Evolutionary conservation across 2,329 filamentous ascomycete genomes (phyloP).

Genomic region (Trichophyton schoenleinii): DNA sequence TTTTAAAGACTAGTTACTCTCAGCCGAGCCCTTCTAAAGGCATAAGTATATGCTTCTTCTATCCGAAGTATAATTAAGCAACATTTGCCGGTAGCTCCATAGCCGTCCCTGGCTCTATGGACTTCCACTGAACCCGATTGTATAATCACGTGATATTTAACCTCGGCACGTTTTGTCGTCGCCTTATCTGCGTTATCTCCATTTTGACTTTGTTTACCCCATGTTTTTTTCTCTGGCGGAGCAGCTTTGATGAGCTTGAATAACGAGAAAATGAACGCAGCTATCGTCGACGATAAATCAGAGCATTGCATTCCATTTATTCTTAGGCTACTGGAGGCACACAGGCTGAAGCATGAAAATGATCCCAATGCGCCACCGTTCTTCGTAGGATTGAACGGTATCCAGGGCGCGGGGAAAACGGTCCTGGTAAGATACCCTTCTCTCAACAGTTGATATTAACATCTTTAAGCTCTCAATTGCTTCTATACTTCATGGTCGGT

Average conservation of each 20-base stretch:
- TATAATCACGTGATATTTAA: not conserved
- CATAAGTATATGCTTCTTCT: too few species aligned
- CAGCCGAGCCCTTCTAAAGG: too few species aligned
- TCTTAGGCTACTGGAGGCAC: slow-evolving; percentile 44
- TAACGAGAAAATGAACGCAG: slow-evolving; percentile 16
- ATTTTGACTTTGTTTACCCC: not conserved
- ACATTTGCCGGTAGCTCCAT: too few species aligned
- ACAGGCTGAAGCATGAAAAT: slow-evolving; percentile 33
- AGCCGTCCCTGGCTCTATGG: not conserved
- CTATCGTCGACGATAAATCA: slow-evolving; percentile 64
- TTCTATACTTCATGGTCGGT: not conserved
- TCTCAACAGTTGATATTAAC: not conserved
- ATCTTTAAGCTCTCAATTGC: not conserved
- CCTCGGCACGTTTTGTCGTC: not conserved
- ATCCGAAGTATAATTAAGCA: too few species aligned
- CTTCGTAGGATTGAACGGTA: slow-evolving; percentile 77
- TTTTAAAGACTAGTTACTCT: too few species aligned
- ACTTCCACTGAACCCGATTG: too few species aligned
- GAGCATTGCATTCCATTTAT: slow-evolving; percentile 68
- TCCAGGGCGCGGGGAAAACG: slow-evolving; percentile 88
- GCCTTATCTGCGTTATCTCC: not conserved
- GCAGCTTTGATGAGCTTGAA: not conserved
- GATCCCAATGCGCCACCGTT: slow-evolving; percentile 48
- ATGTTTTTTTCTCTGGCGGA: not conserved
- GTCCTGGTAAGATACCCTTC: slow-evolving; percentile 50